Base-by-base conservation (phyloP, 2,329 filamentous ascomycete species). In the Mollisia scopiformis region DNA sequence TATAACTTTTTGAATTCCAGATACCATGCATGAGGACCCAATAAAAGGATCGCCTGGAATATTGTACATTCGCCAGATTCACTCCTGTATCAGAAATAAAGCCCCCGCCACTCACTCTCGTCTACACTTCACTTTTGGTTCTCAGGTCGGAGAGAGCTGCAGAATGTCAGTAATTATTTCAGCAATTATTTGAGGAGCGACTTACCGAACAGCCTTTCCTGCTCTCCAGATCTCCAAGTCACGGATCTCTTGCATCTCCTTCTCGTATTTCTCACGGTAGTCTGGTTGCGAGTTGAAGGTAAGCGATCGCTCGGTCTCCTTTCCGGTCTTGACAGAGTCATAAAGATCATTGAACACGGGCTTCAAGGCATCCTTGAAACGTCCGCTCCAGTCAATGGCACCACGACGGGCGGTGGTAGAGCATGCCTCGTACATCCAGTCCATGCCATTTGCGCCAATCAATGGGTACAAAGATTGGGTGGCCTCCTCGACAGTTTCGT, bases 391-490 rank as follows among this genome's bases (percentile, higher is more conserved):
- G 87, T 99, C 95, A 77, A 99, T 96, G 82, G 95, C 95, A 81
- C 95, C 95, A 77, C 95, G 93, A 76, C 95, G 92, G 76, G 95
- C 95, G 62, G 95, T 99, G 77, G 95, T 99, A 67, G 94, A 98
- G 91, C 95, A 99, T 71, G 95, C 95, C 78, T 94, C 93, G 85
- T 96, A 99, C 95, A 99, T 99, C 93, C 96, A 99, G 86, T 99
- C 95, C 95, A 99, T 98, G 76, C 95, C 95, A 82, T 98, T 91
- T 81, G 87, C 88, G 76, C 94, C 95, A 75, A 99, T 99, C 76
- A 99, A 86, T 68, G 95, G 95, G 87, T 99, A 99, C 76, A 99
- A 85, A 70, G 88, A 92, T 87, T 99, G 95, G 56, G 95, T 99
- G 69, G 95, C 95, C 87, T 99, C 95, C 87, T 99, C 95, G 71